Evolutionary conservation across 345 rosid genomes (phyloP).

Genomic region (Populus euphratica): DNA sequence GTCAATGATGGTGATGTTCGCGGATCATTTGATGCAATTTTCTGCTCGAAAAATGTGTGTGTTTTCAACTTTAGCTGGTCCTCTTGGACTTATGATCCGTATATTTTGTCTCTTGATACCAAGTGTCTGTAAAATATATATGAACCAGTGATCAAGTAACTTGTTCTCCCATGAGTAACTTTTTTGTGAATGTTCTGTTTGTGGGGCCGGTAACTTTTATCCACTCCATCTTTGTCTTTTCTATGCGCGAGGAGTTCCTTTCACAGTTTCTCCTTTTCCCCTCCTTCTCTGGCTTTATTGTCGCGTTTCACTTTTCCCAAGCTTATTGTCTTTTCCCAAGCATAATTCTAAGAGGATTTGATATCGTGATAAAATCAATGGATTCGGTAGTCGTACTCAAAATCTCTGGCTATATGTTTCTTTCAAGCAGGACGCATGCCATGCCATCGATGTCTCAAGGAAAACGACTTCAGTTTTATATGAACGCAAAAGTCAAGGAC

Average conservation of each 20-base stretch:
- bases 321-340: not conserved
- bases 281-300: not conserved
- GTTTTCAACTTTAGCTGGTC: not conserved
- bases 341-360: constrained; percentile 5
- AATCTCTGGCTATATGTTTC: not conserved
- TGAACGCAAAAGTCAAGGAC: not conserved
- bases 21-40: not conserved
- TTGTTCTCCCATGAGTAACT: not conserved
- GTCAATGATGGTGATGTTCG: constrained; percentile 5
- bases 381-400: not conserved
- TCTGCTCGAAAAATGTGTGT: not conserved
- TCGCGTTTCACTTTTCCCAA: not conserved
- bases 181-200: no score
- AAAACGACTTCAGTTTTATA: not conserved
- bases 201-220: not conserved
- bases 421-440: not conserved
- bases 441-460: no score
- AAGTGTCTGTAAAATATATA: not conserved
- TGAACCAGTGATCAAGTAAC: not conserved
- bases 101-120: not conserved
- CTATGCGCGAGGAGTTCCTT: not conserved
- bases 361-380: not conserved
- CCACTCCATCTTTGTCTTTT: not conserved
- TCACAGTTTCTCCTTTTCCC: not conserved
- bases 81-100: not conserved